Evolutionary conservation across 2,329 filamentous ascomycete genomes (phyloP).

Genomic region (Aureobasidium uvarum): DNA sequence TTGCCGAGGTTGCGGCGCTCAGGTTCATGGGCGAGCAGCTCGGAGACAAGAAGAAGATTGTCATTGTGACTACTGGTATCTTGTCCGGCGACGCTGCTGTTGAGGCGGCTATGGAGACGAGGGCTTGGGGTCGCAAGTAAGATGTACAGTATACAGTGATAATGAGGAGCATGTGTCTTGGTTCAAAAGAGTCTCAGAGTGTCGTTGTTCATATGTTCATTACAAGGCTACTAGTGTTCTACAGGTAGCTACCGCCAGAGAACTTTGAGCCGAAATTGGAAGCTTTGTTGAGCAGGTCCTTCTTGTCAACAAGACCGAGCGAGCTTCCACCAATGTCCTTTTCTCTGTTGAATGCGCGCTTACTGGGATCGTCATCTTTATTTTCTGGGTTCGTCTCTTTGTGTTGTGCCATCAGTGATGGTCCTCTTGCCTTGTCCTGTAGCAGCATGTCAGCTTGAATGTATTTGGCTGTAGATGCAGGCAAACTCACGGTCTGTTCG

Average conservation of each 20-base stretch:
- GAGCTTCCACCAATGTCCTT: conserved; percentile 85
- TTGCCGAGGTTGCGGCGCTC: conserved; percentile 91
- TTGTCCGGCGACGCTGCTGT: conserved; percentile 72
- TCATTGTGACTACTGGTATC: conserved; percentile 91
- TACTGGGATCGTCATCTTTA: conserved; percentile 87
- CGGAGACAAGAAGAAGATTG: conserved; percentile 61
- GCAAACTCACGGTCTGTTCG: conserved; percentile 57
- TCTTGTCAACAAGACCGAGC: conserved; percentile 64
- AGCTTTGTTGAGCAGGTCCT: conserved; percentile 75
- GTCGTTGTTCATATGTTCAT: neutral
- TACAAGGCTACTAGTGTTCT: neutral
- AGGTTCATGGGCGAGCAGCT: conserved; percentile 68
- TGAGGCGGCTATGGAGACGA: conserved; percentile 66
- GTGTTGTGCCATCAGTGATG: conserved; percentile 48
- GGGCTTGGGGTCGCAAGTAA: conserved; percentile 36
- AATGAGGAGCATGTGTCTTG: neutral
- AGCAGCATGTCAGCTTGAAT: conserved; percentile 32
- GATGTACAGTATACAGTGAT: conserved; percentile 4
- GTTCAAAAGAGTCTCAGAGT: neutral
- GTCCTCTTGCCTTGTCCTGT: conserved; percentile 39
- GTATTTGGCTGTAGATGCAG: conserved; percentile 25
- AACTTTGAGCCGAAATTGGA: conserved; percentile 81
- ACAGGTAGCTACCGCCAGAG: conserved; percentile 66
- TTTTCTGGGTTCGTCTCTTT: conserved; percentile 51
- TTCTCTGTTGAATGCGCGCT: conserved; percentile 81